phyloP scores from a whole-genome alignment of 768 basidiomycete genomes.

The Leccinum pellstonianum region DNA sequence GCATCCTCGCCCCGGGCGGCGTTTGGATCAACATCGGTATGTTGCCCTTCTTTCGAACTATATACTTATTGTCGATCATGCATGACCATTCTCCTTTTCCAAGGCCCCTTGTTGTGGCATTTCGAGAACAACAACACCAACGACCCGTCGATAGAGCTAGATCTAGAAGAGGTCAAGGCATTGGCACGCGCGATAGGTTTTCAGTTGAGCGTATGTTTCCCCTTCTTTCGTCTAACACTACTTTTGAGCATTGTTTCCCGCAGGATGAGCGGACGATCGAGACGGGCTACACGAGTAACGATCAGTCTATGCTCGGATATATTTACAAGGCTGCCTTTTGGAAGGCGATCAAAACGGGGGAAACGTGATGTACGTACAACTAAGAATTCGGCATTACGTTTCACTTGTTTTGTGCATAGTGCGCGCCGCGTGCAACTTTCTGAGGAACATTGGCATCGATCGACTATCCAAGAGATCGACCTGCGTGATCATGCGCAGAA shows the following conservation, averaged over 20 bases:
- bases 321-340: slow-evolving; percentile 84
- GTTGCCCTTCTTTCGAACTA: neutral
- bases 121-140: slow-evolving; percentile 85
- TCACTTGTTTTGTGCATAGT: neutral
- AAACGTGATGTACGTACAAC: neutral
- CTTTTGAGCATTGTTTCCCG: slow-evolving; percentile 14
- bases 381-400: neutral
- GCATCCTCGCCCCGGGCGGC: slow-evolving; percentile 79
- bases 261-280: slow-evolving; percentile 80
- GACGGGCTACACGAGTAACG: slow-evolving; percentile 85
- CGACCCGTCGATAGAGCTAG: slow-evolving; percentile 84
- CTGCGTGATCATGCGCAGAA: no score
- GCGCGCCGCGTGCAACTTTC: neutral
- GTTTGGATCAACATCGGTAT: slow-evolving; percentile 84
- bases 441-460: neutral
- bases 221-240: neutral
- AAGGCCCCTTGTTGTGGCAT: slow-evolving; percentile 95
- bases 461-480: no score
- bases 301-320: slow-evolving; percentile 79
- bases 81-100: neutral
- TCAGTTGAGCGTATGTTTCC: slow-evolving; percentile 62
- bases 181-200: slow-evolving; percentile 78
- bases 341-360: slow-evolving; percentile 60
- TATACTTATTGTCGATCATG: neutral
- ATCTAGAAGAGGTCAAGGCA: slow-evolving; percentile 83